Conservation (phyloP, 139 green algal genomes). For the Zygnema circumcarinatum region DNA sequence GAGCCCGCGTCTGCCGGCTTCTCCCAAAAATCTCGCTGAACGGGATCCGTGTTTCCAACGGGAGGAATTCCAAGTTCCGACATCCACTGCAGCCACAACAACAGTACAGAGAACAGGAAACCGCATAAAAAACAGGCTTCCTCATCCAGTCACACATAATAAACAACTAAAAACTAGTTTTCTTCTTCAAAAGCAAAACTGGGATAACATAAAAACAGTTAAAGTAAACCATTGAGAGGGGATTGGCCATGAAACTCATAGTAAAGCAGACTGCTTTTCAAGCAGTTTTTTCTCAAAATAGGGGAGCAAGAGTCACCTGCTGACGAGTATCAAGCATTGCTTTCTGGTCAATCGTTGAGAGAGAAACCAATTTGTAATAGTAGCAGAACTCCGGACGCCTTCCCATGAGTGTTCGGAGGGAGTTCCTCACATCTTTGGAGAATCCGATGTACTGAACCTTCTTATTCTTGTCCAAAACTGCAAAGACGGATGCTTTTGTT, state of each 20-base stretch:
- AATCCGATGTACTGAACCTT: constrained; percentile 93
- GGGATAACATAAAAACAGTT: too few species aligned
- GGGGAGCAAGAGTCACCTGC: background rate
- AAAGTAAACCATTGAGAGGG: too few species aligned
- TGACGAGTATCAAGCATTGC: constrained; percentile 71
- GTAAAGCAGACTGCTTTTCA: too few species aligned
- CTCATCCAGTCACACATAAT: too few species aligned
- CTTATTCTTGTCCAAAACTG: constrained; percentile 80
- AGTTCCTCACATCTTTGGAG: constrained; percentile 78
- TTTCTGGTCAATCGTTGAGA: constrained; percentile 78
- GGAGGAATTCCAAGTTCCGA: constrained; percentile 58
- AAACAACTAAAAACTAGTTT: too few species aligned
- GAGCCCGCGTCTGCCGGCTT: constrained; percentile 70
- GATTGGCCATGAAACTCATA: too few species aligned
- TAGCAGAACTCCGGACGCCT: constrained; percentile 81
- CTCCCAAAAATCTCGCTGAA: constrained; percentile 79
- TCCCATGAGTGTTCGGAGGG: constrained; percentile 80
- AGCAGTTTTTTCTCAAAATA: too few species aligned
- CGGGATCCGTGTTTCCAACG: constrained; percentile 44
- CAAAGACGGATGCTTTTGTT: constrained; percentile 79
- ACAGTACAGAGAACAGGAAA: too few species aligned
- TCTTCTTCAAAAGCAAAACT: too few species aligned
- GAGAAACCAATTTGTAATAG: constrained; percentile 76
- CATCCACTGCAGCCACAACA: constrained; percentile 46
- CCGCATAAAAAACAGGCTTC: background rate